phyloP scores from a whole-genome alignment of 805 yeast species.

The Suhomyces pyralidae region DNA sequence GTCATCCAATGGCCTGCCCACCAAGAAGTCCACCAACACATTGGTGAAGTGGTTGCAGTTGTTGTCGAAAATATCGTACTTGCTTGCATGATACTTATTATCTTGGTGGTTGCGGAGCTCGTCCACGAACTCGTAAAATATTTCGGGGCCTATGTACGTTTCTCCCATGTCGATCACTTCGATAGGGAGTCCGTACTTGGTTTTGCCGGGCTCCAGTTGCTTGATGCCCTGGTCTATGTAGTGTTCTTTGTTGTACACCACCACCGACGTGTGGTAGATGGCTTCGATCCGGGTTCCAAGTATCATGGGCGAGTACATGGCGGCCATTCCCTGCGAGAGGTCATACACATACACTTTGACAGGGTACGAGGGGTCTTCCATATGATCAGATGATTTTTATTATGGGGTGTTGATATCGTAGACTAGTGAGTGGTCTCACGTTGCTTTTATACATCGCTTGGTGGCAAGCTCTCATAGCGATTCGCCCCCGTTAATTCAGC shows the following conservation, averaged over 20 bases:
- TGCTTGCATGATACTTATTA: constrained; percentile 43
- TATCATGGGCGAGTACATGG: constrained; percentile 45
- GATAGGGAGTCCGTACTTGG: constrained; percentile 59
- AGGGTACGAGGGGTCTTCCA: constrained; percentile 26
- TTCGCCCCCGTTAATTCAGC: neutral
- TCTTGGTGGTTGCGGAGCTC: constrained; percentile 42
- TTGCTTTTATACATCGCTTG: neutral
- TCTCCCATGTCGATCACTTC: constrained; percentile 53
- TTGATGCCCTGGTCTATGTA: constrained; percentile 61
- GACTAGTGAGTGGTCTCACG: neutral
- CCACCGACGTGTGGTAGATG: constrained; percentile 63
- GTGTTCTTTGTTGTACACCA: constrained; percentile 51
- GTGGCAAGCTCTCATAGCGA: neutral
- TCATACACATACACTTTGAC: constrained; percentile 63
- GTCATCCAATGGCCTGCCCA: constrained; percentile 53
- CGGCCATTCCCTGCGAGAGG: constrained; percentile 60
- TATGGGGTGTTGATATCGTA: neutral
- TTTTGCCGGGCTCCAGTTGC: constrained; percentile 42
- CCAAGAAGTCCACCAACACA: constrained; percentile 54
- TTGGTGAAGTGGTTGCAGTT: constrained; percentile 70
- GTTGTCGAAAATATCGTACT: constrained; percentile 57
- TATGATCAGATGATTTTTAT: too few species aligned
- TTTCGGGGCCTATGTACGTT: constrained; percentile 50
- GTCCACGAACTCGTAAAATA: constrained; percentile 50
- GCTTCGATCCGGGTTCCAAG: constrained; percentile 59